Percentiles rank a stretch among this genome's conserved stretches.
These are phyloP conservation scores for Rhizopogon sp. DNA, from an alignment of 768 basidiomycete genomes.

Conservation along the genomic window DNA sequence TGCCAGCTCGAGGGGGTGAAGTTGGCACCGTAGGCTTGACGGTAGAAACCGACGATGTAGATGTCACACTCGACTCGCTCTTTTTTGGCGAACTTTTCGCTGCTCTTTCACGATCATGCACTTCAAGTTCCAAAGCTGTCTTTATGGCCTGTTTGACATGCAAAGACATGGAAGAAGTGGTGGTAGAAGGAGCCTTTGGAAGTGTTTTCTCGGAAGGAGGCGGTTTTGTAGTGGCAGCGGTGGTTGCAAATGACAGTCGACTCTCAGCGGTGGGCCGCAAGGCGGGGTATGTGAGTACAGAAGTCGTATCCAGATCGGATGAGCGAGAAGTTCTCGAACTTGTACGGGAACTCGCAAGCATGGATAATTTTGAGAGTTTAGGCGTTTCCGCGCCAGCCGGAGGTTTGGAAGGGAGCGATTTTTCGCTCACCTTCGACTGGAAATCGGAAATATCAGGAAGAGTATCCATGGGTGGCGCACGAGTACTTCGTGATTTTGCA, in stretches of 20 bases:
- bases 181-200: constrained; percentile 22
- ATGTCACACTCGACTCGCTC: constrained; percentile 9
- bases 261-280: constrained; percentile 68
- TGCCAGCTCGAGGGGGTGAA: constrained; percentile 15
- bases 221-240: constrained; percentile 12
- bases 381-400: constrained; percentile 16
- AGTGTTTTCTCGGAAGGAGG: constrained; percentile 17
- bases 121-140: constrained; percentile 62
- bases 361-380: constrained; percentile 64
- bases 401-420: constrained; percentile 18
- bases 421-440: constrained; percentile 40
- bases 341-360: constrained; percentile 61
- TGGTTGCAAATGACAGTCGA: constrained; percentile 25
- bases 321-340: constrained; percentile 52
- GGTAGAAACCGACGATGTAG: constrained; percentile 20
- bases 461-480: constrained; percentile 39
- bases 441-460: constrained; percentile 55
- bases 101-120: constrained; percentile 31
- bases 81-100: constrained; percentile 1
- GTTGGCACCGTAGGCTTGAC: constrained; percentile 14
- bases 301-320: constrained; percentile 48
- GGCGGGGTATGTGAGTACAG: constrained; percentile 67
- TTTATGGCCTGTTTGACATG: constrained; percentile 62
- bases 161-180: constrained; percentile 49
- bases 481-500: constrained; percentile 37